phyloP scores from a whole-genome alignment of 2,329 filamentous ascomycete species.

The Arthroderma uncinatum region DNA sequence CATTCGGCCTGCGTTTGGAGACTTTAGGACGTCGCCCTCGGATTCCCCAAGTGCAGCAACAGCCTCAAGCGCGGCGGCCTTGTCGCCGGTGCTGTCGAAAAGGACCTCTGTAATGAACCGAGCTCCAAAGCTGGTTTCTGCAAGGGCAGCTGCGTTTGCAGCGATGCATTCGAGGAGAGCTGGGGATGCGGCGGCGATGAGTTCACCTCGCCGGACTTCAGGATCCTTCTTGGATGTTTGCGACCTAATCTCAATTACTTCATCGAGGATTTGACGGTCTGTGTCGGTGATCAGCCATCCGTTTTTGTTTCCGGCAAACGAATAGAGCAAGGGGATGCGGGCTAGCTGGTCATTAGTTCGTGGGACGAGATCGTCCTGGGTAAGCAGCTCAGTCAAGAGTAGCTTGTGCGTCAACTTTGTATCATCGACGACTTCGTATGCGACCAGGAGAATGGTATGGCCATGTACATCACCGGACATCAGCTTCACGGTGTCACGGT shows the following conservation, averaged over 20 bases:
- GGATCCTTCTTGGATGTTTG: conserved; percentile 89
- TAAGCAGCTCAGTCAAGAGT: conserved; percentile 76
- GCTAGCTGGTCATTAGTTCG: conserved; percentile 39
- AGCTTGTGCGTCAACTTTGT: conserved; percentile 78
- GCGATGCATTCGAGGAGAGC: conserved; percentile 64
- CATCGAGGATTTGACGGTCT: conserved; percentile 60
- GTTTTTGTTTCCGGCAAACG: conserved; percentile 54
- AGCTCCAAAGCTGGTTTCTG: conserved; percentile 68
- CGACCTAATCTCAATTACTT: conserved; percentile 67
- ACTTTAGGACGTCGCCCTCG: conserved; percentile 44
- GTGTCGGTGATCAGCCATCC: conserved; percentile 53
- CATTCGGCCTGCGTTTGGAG: conserved; percentile 63
- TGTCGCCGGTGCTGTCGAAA: conserved; percentile 64
- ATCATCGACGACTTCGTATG: conserved; percentile 87
- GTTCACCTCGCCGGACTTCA: conserved; percentile 60
- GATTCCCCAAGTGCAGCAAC: conserved; percentile 41
- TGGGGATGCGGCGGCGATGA: conserved; percentile 62
- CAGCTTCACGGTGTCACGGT: conserved; percentile 76
- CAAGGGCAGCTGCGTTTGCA: conserved; percentile 55
- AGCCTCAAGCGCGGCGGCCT: conserved; percentile 60
- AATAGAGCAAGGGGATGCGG: conserved; percentile 62
- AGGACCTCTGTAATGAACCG: conserved; percentile 78
- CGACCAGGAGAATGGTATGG: conserved; percentile 70
- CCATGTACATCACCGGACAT: conserved; percentile 73
- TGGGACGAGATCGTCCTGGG: conserved; percentile 45